These are phyloP conservation scores for Lablab purpureus DNA, from an alignment of 306 rosid genomes.

Conservation along the genomic window DNA sequence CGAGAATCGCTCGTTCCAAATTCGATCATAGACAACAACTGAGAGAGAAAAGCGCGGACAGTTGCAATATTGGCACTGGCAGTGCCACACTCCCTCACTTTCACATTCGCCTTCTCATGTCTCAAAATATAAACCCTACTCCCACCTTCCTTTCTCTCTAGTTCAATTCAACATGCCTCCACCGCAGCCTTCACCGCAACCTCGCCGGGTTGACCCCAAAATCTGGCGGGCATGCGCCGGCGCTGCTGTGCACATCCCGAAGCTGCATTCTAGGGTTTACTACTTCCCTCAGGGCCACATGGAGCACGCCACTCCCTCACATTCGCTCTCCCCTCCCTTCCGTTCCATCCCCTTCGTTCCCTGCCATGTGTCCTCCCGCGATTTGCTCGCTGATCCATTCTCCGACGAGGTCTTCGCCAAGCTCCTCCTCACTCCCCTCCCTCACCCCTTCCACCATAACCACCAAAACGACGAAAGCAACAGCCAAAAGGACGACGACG, in stretches of 20 bases:
- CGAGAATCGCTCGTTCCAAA: neutral
- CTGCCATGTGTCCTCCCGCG: slow-evolving; percentile 53
- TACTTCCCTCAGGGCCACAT: slow-evolving; percentile 85
- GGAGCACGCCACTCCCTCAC: slow-evolving; percentile 55
- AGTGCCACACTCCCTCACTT: neutral
- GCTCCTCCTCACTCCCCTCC: slow-evolving; percentile 49
- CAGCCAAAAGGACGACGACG: neutral
- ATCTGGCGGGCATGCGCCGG: slow-evolving; percentile 86
- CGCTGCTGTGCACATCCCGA: slow-evolving; percentile 54
- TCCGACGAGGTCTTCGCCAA: slow-evolving; percentile 76
- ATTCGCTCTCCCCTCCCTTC: slow-evolving; percentile 52
- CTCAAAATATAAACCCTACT: neutral
- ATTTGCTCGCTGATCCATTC: slow-evolving; percentile 59
- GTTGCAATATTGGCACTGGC: neutral
- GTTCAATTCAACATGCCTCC: slow-evolving; percentile 21
- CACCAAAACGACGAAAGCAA: neutral
- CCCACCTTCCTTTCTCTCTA: neutral
- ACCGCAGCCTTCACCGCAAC: slow-evolving; percentile 32
- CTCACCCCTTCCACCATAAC: slow-evolving; percentile 39
- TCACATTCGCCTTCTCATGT: neutral
- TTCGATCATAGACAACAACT: neutral
- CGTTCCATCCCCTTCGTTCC: slow-evolving; percentile 49
- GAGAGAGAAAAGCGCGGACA: neutral
- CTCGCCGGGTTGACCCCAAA: slow-evolving; percentile 51
- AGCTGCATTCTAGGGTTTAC: slow-evolving; percentile 72